phyloP scores from a whole-genome alignment of 2,329 filamentous ascomycete genomes.

The Hypoxylon sp. region DNA sequence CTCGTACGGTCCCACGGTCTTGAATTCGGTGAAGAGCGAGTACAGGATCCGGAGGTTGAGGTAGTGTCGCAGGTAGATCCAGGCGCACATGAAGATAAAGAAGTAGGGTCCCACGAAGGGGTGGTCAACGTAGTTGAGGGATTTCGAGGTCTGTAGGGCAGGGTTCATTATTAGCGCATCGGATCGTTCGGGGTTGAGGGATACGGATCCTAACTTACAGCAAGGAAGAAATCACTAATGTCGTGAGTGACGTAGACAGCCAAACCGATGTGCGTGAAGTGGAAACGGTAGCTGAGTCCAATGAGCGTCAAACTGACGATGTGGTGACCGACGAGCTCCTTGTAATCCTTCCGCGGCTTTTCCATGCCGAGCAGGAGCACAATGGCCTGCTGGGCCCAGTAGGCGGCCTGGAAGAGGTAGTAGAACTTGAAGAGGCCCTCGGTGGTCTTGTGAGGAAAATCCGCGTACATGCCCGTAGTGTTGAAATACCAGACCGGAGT shows the following conservation, averaged over 20 bases:
- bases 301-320: conserved; percentile 89
- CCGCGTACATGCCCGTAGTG: conserved; percentile 88
- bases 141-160: conserved; percentile 79
- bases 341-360: conserved; percentile 94
- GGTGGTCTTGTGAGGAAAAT: conserved; percentile 85
- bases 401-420: conserved; percentile 92
- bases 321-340: conserved; percentile 91
- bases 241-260: conserved; percentile 96
- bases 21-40: conserved; percentile 80
- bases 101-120: conserved; percentile 86
- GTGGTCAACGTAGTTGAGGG: conserved; percentile 89
- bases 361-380: conserved; percentile 88
- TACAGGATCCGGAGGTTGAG: conserved; percentile 82
- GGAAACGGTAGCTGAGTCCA: conserved; percentile 89
- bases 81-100: conserved; percentile 80
- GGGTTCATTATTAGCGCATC: conserved; percentile 42
- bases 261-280: conserved; percentile 95
- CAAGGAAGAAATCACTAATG: conserved; percentile 94
- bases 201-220: conserved; percentile 67
- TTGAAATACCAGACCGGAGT: conserved; percentile 98
- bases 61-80: conserved; percentile 92
- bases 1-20: conserved; percentile 78
- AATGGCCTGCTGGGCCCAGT: conserved; percentile 95
- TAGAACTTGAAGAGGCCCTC: conserved; percentile 91
- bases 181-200: background rate